Evolutionary conservation across 306 rosid genomes (phyloP), one percentile per base, ranked within the genome.

Genomic region (Oxytropis ochrocephala): DNA sequence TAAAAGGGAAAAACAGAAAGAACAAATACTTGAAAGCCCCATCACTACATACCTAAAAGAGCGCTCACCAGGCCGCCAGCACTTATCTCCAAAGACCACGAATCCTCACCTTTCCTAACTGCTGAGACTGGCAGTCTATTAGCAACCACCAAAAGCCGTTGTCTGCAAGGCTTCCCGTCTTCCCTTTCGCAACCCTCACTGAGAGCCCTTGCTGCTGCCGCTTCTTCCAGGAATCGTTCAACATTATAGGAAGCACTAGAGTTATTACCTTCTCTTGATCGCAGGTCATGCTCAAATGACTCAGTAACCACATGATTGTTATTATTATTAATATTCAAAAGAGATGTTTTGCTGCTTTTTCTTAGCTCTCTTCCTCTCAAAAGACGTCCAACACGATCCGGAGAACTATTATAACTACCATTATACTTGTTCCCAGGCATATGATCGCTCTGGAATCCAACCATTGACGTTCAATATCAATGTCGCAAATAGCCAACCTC

Each of bases 31-130:
- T 3, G 33, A 4, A 55, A 64, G 21, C 48, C 17, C 18, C 35
- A 42, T 69, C 32, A 64, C 32, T 72, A 46, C 81, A 49, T 88
- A 94, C 98, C 98, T 88, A 90, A 77, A 72, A 93, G 96, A 75
- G 98, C 97, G 81, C 85, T 93, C 78, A 93, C 98, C 70, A 90
- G 83, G 35, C 98, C 98, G 5, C 98, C 98, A 0, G 82, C 97
- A 70, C 97, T 93, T 24, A 88, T 84, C 78, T 93, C 94, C 48
- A 93, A 92, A 35, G 83, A 91, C 90, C 86, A 93, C 47, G 88
- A 82, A 41, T 88, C 97, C 80, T 80, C 90, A 7, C 97, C 94
- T 84, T 33, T 81, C 69, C 98, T 83, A 43, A 83, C 85, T 17
- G 98, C 98, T 32, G 98, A 93, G 35, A 93, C 97, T 5, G 97